Base-by-base conservation (phyloP, 495 filamentous ascomycete genomes). In the Neurospora sp. region DNA sequence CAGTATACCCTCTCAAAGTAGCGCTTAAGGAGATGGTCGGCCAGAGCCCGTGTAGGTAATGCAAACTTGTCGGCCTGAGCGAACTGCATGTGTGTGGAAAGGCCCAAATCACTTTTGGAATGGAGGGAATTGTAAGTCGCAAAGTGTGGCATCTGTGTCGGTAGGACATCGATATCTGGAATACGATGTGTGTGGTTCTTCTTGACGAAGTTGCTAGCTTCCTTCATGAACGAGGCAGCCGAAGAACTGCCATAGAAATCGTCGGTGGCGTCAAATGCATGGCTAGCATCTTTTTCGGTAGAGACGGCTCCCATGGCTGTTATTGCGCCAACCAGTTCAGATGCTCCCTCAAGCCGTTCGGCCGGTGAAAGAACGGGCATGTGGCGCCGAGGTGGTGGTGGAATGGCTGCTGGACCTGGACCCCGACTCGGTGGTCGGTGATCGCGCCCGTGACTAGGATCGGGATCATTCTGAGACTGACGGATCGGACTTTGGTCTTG, bases 181-280 rank as follows among this genome's bases (percentile, higher is more conserved):
- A 22, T 53, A 7, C 27, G 16, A 20, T 72, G 71, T 20, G 20
- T 7, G 39, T 14, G 73, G 12, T 70, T 74, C 69, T 72, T 72
- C 40, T 75, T 75, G 31, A 79, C 69, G 77, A 82, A 68, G 78
- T 76, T 68, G 80, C 78, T 68, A 74, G 78, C 71, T 77, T 80
- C 78, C 45, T 83, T 80, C 81, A 85, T 83, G 44, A 85, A 83
- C 0, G 79, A 82, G 0, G 83, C 83, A 6, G 80, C 80, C 3
- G 83, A 85, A 1, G 83, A 84, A 73, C 80, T 83, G 0, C 83
- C 83, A 42, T 83, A 83, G 68, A 81, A 85, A 70, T 82, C 79
- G 39, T 81, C 76, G 47, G 74, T 44, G 4, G 78, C 78, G 3
- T 82, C 77, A 68, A 79, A 76, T 5, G 71, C 73, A 3, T 44